These are phyloP conservation scores for Populus hybrid DNA, from an alignment of 441 rosid species.

Conservation along the genomic window DNA sequence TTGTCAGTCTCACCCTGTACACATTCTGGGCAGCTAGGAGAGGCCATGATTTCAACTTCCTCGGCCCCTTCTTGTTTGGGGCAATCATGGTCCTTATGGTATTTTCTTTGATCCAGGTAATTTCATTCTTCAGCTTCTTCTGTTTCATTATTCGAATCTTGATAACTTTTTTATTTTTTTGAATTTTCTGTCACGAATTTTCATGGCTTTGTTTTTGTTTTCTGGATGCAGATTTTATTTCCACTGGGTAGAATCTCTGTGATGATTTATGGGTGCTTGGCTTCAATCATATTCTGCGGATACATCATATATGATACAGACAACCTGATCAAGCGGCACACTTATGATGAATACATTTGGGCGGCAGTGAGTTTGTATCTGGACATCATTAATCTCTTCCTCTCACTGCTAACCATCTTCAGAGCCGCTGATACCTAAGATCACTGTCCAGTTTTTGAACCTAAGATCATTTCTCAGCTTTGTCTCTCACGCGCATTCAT, in stretches of 20 bases:
- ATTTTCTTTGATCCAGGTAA: conserved; percentile 79
- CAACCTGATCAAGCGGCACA: conserved; percentile 75
- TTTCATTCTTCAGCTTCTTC: background rate
- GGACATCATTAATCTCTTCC: conserved; percentile 74
- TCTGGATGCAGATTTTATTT: conserved; percentile 61
- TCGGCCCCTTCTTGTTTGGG: conserved; percentile 89
- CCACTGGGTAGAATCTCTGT: conserved; percentile 73
- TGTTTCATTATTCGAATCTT: background rate
- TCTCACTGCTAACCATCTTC: conserved; percentile 55
- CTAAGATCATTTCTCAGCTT: background rate
- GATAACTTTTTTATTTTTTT: background rate
- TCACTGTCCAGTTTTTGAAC: background rate
- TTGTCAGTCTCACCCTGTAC: conserved; percentile 69
- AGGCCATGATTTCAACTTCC: conserved; percentile 88
- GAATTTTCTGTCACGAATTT: background rate
- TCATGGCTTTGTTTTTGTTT: background rate
- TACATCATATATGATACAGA: conserved; percentile 83
- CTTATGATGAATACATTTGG: conserved; percentile 85
- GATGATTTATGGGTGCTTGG: conserved; percentile 75
- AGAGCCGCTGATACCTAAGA: conserved; percentile 50
- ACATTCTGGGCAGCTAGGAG: conserved; percentile 92
- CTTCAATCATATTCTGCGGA: conserved; percentile 74
- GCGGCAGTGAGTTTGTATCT: conserved; percentile 70
- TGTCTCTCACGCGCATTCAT: background rate
- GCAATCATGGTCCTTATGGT: conserved; percentile 64